Evolutionary conservation across 805 yeast species (phyloP), one percentile per base, ranked within the genome.

Genomic region (Myxozyma neotropica): DNA sequence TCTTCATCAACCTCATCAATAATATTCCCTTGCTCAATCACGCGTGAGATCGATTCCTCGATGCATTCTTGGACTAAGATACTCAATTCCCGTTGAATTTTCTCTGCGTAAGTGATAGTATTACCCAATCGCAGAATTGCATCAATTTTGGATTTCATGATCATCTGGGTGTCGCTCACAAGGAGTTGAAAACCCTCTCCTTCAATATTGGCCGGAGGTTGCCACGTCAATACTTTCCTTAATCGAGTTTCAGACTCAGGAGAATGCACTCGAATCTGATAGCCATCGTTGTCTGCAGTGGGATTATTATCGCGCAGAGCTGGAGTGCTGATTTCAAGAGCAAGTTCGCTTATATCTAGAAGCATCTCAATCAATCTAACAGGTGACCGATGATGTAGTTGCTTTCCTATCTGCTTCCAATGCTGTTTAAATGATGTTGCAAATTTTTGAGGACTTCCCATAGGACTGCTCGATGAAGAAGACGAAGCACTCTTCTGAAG

Each of bases 41-140:
- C 85, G 66, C 80, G 82, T 38, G 74, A 72, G 1, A 90, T 80
- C 0, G 94, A 86, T 36, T 84, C 83, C 24, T 79, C 75, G 2
- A 92, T 88, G 1, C 86, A 77, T 38, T 77, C 73, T 27, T 88
- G 73, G 2, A 91, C 91, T 68, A 84, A 75, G 21, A 74, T 79
- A 69, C 90, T 94, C 2, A 90, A 88, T 72, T 92, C 96, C 53
- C 80, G 82, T 54, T 89, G 87, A 51, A 91, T 84, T 67, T 84
- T 86, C 64, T 87, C 87, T 21, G 88, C 84, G 71, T 87, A 90
- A 56, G 86, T 83, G 60, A 89, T 77, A 1, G 89, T 82, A 61
- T 91, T 87, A 13, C 89, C 85, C 55, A 88, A 77, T 68, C 97
- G 77, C 17, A 83, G 76, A 19, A 90, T 79, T 0, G 88, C 80